phyloP scores from a whole-genome alignment of 805 yeast species.

The Naumovozyma castellii region DNA sequence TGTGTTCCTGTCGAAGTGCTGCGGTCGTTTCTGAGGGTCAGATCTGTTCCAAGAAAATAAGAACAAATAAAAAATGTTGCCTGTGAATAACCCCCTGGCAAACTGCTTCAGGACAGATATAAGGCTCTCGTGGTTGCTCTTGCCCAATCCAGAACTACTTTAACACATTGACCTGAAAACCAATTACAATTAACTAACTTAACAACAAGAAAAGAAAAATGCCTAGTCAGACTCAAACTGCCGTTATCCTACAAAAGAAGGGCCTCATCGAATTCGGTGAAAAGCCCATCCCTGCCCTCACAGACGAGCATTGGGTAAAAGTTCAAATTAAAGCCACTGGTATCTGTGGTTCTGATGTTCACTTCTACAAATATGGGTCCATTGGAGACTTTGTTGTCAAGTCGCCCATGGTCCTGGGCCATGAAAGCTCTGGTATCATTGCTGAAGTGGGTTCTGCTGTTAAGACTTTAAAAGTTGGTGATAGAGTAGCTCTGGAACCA shows the following conservation, averaged over 20 bases:
- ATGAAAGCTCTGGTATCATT: conserved; percentile 74
- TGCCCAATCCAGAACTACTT: no score
- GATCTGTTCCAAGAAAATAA: no score
- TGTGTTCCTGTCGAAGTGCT: no score
- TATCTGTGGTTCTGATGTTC: conserved; percentile 81
- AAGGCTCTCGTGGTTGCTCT: no score
- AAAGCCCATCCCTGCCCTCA: conserved; percentile 54
- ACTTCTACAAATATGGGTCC: conserved; percentile 68
- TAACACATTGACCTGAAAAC: no score
- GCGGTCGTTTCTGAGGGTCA: no score
- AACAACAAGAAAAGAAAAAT: no score
- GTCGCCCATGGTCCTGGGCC: conserved; percentile 81
- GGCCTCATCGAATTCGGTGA: conserved; percentile 58
- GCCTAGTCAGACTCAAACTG: conserved; percentile 7
- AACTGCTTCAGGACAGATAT: no score
- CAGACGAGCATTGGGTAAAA: conserved; percentile 59
- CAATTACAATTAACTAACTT: no score
- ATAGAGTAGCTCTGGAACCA: conserved; percentile 82
- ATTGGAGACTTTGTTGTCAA: conserved; percentile 69
- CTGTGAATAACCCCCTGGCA: no score
- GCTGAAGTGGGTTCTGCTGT: conserved; percentile 62
- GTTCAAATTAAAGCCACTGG: conserved; percentile 76
- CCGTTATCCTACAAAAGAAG: conserved; percentile 56
- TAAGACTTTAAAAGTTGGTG: conserved; percentile 62
- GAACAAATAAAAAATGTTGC: no score